Percentiles rank a stretch among this genome's conserved stretches.
These are phyloP conservation scores for Copromyces sp. DNA, from an alignment of 495 filamentous ascomycete species.

Conservation along the genomic window DNA sequence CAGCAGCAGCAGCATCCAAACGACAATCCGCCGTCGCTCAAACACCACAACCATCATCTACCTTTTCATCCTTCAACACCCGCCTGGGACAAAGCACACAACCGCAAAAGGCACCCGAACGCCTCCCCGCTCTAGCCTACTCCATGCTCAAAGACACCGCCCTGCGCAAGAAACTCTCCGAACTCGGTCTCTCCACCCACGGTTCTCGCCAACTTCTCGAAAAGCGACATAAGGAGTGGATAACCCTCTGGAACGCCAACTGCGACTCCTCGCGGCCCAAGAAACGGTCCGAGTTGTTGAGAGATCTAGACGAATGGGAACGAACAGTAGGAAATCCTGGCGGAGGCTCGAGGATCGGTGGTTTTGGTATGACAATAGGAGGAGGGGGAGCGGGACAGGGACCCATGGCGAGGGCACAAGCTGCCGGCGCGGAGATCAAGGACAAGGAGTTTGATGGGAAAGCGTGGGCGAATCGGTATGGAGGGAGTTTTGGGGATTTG, in stretches of 20 bases:
- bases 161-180: constrained; percentile 68
- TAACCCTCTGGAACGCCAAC: constrained; percentile 94
- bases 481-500: constrained; percentile 59
- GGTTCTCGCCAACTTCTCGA: constrained; percentile 61
- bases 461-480: constrained; percentile 65
- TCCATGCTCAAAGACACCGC: constrained; percentile 64
- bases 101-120: constrained; percentile 23
- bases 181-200: constrained; percentile 67
- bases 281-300: constrained; percentile 56
- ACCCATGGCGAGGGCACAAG: constrained; percentile 15
- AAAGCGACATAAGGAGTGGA: constrained; percentile 81
- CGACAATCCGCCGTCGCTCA: constrained; percentile 3
- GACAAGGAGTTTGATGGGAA: constrained; percentile 74
- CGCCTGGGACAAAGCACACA: constrained; percentile 1
- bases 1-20: constrained; percentile 17
- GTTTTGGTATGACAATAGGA: not conserved
- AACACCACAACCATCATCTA: constrained; percentile 4
- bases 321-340: constrained; percentile 48
- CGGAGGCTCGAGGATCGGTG: too few species aligned
- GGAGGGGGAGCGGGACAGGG: not conserved
- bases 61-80: constrained; percentile 3
- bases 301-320: constrained; percentile 79
- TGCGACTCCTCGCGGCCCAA: constrained; percentile 71
- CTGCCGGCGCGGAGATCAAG: constrained; percentile 40
- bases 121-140: constrained; percentile 72